Conservation (phyloP, 768 basidiomycete genomes). For the Pisolithus tinctorius region DNA sequence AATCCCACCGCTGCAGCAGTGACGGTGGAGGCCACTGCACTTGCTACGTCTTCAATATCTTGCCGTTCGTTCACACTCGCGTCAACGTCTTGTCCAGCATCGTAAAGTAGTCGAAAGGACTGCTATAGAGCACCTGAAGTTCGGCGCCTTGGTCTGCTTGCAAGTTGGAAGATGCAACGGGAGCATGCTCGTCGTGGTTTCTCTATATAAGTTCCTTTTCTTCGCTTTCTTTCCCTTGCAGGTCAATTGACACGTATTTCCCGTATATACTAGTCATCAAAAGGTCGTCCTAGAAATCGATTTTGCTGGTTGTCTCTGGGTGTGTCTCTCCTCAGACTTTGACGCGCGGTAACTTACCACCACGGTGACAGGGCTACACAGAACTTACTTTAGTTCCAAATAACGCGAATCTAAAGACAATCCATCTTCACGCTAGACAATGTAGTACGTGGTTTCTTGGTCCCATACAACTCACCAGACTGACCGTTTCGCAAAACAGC, state of each 20-base stretch:
- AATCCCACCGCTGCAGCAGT: conserved; percentile 15
- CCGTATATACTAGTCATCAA: conserved; percentile 86
- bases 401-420: conserved; percentile 68
- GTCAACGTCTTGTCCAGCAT: neutral
- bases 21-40: conserved; percentile 11
- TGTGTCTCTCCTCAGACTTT: conserved; percentile 33
- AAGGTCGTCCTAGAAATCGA: conserved; percentile 92
- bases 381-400: conserved; percentile 86
- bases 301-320: conserved; percentile 83
- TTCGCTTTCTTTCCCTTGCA: conserved; percentile 12
- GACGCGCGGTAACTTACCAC: conserved; percentile 15
- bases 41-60: conserved; percentile 2
- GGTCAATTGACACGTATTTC: conserved; percentile 37
- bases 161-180: conserved; percentile 51
- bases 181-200: conserved; percentile 78
- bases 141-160: neutral
- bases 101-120: neutral
- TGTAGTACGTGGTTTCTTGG: conserved; percentile 51
- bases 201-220: conserved; percentile 71
- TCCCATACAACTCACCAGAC: conserved; percentile 9
- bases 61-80: conserved; percentile 3
- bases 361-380: conserved; percentile 63
- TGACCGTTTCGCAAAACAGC: conserved; percentile 36
- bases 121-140: neutral
- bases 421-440: conserved; percentile 86